Conservation (phyloP, 2,329 filamentous ascomycete species). For the Thielaviopsis populi region DNA sequence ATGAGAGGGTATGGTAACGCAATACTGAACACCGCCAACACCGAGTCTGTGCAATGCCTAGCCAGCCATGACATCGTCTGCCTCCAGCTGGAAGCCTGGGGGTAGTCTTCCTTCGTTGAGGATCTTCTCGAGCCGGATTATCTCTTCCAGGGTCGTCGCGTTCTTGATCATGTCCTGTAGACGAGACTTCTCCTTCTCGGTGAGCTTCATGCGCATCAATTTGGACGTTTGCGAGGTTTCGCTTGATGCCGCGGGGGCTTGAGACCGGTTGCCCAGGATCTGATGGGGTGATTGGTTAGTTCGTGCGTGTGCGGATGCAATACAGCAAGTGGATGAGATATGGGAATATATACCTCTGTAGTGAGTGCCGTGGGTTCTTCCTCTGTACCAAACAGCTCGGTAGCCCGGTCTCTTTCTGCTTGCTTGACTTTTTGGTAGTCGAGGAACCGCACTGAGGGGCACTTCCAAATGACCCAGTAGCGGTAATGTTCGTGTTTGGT, state of each 20-base stretch:
- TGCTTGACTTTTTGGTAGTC: conserved; percentile 89
- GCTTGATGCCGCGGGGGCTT: conserved; percentile 37
- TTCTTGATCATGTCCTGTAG: conserved; percentile 78
- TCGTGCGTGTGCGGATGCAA: not conserved
- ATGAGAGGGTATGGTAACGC: conserved; percentile 6
- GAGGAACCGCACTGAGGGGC: conserved; percentile 71
- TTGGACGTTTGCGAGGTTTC: conserved; percentile 32
- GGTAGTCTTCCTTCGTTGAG: conserved; percentile 79
- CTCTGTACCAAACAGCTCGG: conserved; percentile 66
- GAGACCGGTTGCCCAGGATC: conserved; percentile 76
- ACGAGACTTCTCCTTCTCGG: conserved; percentile 71
- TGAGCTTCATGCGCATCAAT: conserved; percentile 67
- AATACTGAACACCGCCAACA: not conserved
- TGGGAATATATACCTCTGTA: conserved; percentile 37
- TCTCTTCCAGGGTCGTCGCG: conserved; percentile 79
- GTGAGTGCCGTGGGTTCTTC: conserved; percentile 70
- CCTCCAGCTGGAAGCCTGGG: conserved; percentile 41
- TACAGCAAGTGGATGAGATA: not conserved
- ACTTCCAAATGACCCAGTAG: conserved; percentile 78
- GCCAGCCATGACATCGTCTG: conserved; percentile 44
- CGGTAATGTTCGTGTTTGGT: conserved; percentile 73
- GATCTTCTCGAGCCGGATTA: conserved; percentile 79
- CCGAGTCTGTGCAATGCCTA: conserved; percentile 23
- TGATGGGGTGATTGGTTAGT: conserved; percentile 23
- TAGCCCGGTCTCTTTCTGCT: conserved; percentile 60